Conservation (phyloP, 495 filamentous ascomycete genomes). For the Neurospora sp. region DNA sequence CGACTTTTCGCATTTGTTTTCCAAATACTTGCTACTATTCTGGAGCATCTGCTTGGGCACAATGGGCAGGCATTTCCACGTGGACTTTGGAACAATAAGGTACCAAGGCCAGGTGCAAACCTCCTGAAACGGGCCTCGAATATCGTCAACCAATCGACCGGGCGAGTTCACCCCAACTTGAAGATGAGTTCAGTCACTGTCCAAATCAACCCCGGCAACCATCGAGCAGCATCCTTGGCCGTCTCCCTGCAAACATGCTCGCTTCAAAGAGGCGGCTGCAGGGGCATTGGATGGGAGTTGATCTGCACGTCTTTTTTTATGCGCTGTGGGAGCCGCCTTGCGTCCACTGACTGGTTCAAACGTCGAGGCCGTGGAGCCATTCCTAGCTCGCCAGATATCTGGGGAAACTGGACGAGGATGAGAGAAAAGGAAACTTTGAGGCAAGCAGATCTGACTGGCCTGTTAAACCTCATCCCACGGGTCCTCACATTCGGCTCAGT, state of each 20-base stretch:
- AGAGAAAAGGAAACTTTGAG: neutral
- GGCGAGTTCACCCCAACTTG: conserved; percentile 7
- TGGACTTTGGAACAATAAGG: neutral
- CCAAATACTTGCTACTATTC: neutral
- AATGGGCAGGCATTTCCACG: neutral
- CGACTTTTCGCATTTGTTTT: neutral
- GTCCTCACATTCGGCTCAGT: neutral
- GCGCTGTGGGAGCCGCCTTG: neutral
- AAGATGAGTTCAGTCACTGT: conserved; percentile 11
- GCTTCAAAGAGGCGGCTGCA: neutral
- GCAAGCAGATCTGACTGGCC: neutral
- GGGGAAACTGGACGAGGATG: neutral
- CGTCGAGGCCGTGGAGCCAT: neutral
- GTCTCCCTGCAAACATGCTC: neutral
- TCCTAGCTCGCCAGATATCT: neutral
- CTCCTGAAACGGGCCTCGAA: conserved; percentile 24
- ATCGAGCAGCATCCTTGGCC: neutral
- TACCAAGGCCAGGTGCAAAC: neutral
- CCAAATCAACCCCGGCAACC: conserved; percentile 7
- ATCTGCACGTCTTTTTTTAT: neutral
- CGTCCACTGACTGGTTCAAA: neutral
- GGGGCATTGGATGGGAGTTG: neutral
- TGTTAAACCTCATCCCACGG: neutral
- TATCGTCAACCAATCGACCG: conserved; percentile 20
- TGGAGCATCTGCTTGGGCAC: neutral